phyloP scores from a whole-genome alignment of 257 asterid species.

The Cynanchum wilfordii region DNA sequence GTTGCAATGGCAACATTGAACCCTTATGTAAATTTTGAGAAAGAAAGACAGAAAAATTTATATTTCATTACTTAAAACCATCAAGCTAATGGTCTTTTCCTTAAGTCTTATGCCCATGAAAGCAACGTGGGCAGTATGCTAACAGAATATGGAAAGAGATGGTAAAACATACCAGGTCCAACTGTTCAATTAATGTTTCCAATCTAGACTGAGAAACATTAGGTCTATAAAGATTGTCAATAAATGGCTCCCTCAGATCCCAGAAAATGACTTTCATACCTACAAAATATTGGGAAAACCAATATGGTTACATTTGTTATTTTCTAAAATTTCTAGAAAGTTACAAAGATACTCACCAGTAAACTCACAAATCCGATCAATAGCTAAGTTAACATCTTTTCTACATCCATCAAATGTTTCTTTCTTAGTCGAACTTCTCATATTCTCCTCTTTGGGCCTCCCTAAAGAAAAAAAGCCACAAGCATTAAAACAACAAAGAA shows the following conservation, averaged over 20 bases:
- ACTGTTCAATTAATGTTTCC: constrained; percentile 76
- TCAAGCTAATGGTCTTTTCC: not conserved
- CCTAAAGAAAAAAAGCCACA: constrained; percentile 24
- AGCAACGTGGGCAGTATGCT: not conserved
- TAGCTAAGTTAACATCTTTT: constrained; percentile 80
- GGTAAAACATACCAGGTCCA: constrained; percentile 59
- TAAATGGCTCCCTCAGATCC: constrained; percentile 87
- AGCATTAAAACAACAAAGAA: not conserved
- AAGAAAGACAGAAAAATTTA: not conserved
- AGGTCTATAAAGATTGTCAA: constrained; percentile 80
- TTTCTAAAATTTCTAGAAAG: constrained; percentile 2
- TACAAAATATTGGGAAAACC: constrained; percentile 18
- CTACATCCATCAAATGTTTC: constrained; percentile 93
- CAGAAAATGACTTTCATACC: constrained; percentile 88
- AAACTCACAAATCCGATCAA: constrained; percentile 82
- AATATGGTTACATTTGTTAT: constrained; percentile 16
- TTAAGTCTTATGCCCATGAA: not conserved
- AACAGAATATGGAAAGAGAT: not conserved
- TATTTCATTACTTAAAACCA: not conserved
- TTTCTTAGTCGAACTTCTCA: constrained; percentile 47
- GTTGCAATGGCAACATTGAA: constrained; percentile 2
- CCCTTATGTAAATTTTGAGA: not conserved
- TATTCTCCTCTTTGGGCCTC: constrained; percentile 34
- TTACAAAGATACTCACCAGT: constrained; percentile 45
- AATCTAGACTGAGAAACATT: constrained; percentile 72